Evolutionary conservation across 495 filamentous ascomycete species (phyloP).

Genomic region (Chaetomium fimeti): DNA sequence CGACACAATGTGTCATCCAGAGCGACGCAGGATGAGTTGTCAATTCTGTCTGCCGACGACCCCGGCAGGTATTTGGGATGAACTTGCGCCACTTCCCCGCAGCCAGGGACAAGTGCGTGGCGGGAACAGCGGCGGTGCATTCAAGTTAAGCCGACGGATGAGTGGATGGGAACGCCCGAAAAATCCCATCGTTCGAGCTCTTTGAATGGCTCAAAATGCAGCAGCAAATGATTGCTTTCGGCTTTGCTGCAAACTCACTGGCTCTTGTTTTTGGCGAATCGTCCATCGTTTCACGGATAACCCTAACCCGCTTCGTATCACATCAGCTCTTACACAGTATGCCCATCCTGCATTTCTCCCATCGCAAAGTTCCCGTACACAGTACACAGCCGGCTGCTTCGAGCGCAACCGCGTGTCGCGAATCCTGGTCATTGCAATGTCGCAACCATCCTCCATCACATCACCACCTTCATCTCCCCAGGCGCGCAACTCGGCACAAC

Average conservation of each 20-base stretch:
- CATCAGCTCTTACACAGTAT: too few species aligned
- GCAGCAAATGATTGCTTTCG: constrained; percentile 5
- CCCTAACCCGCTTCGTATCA: constrained; percentile 13
- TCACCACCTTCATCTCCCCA: constrained; percentile 29
- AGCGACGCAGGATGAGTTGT: constrained; percentile 34
- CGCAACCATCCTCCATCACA: constrained; percentile 17
- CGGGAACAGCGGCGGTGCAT: constrained; percentile 15
- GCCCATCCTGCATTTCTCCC: background rate
- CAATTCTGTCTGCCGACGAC: constrained; percentile 15
- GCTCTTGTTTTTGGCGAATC: constrained; percentile 28
- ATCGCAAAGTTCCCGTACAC: background rate
- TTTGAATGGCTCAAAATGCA: constrained; percentile 30
- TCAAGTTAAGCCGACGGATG: constrained; percentile 8
- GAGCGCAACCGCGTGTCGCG: background rate
- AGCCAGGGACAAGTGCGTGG: constrained; percentile 15
- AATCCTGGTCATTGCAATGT: constrained; percentile 31
- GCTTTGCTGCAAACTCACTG: constrained; percentile 18
- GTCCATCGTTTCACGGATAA: background rate
- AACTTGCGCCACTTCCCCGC: constrained; percentile 14
- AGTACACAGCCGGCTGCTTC: too few species aligned
- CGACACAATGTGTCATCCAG: constrained; percentile 30
- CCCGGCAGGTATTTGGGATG: background rate
- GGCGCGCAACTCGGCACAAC: constrained; percentile 12
- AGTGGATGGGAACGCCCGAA: constrained; percentile 26
- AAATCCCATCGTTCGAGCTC: constrained; percentile 2